Percentiles rank a stretch among this genome's conserved stretches.
phyloP scores from a whole-genome alignment of 352 stramenopile species.

The Phytophthora parvispora region DNA sequence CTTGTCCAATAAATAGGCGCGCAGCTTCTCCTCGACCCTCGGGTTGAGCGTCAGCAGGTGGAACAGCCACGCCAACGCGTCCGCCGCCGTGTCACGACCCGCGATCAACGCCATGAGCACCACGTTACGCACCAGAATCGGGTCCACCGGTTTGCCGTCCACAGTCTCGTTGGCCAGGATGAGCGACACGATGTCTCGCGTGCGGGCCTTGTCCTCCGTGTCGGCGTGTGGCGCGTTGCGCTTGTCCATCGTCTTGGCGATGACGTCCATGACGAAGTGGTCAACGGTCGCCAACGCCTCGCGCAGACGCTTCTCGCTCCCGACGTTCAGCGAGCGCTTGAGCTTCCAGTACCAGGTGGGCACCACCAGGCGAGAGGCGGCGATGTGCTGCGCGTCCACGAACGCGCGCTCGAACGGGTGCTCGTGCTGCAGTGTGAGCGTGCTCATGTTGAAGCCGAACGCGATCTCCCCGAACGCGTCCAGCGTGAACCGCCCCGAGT shows the following conservation, averaged over 20 bases:
- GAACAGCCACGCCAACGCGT: slow-evolving; percentile 38
- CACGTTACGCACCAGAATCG: slow-evolving; percentile 63
- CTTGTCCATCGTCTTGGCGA: slow-evolving; percentile 38
- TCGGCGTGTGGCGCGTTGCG: neutral
- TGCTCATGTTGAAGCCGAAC: slow-evolving; percentile 43
- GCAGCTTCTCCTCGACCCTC: slow-evolving; percentile 41
- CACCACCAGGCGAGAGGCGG: slow-evolving; percentile 12
- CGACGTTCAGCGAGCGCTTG: slow-evolving; percentile 45
- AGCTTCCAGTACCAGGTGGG: slow-evolving; percentile 49
- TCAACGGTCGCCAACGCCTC: slow-evolving; percentile 2
- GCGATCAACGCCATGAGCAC: slow-evolving; percentile 74
- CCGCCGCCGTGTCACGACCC: slow-evolving; percentile 71
- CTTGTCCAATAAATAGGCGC: slow-evolving; percentile 29
- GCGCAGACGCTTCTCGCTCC: slow-evolving; percentile 18
- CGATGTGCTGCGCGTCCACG: slow-evolving; percentile 35
- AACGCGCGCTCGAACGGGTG: slow-evolving; percentile 46
- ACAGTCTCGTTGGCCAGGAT: slow-evolving; percentile 33
- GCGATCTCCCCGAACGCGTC: slow-evolving; percentile 46
- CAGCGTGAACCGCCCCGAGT: slow-evolving; percentile 39
- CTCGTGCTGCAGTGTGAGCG: slow-evolving; percentile 24
- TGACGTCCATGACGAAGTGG: slow-evolving; percentile 37
- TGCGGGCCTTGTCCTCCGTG: neutral
- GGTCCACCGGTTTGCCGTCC: slow-evolving; percentile 33
- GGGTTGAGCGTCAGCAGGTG: slow-evolving; percentile 63
- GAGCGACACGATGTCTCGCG: slow-evolving; percentile 40